Percentiles rank a stretch among this genome's conserved stretches.
These are phyloP conservation scores for Phylloboletellus chloephorus DNA, from an alignment of 1,284 basidiomycete species.

Conservation along the genomic window DNA sequence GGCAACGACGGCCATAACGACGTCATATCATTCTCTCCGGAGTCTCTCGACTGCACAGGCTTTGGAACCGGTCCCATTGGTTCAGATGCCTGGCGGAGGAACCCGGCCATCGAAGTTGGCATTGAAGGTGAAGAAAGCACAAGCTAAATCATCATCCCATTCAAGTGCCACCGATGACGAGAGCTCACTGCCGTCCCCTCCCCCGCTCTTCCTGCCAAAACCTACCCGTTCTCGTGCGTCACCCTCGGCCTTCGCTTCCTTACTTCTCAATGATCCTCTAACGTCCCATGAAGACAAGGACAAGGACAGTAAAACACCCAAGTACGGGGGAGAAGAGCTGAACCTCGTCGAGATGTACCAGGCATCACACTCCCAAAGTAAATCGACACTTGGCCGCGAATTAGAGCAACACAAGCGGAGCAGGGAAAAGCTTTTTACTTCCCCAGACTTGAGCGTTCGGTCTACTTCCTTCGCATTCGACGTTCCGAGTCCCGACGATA, in stretches of 20 bases:
- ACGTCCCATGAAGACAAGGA: conserved; percentile 37
- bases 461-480: conserved; percentile 61
- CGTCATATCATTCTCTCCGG: conserved; percentile 62
- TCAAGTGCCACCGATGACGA: conserved; percentile 37
- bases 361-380: conserved; percentile 29
- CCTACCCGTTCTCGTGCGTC: conserved; percentile 54
- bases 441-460: conserved; percentile 24
- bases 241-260: conserved; percentile 70
- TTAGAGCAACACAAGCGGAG: conserved; percentile 10
- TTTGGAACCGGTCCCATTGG: conserved; percentile 19
- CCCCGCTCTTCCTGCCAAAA: conserved; percentile 54
- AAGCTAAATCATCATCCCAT: conserved; percentile 36
- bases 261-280: conserved; percentile 56
- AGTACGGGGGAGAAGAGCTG: conserved; percentile 33
- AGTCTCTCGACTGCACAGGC: conserved; percentile 37
- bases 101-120: conserved; percentile 60
- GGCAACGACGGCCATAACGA: conserved; percentile 75
- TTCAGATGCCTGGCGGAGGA: conserved; percentile 28
- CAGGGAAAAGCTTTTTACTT: conserved; percentile 9
- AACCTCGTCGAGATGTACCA: conserved; percentile 29
- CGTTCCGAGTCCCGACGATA: conserved; percentile 83
- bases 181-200: conserved; percentile 32
- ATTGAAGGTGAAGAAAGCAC: conserved; percentile 56
- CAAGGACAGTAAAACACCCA: conserved; percentile 21
- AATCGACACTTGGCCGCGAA: conserved; percentile 24